Evolutionary conservation across 2,329 filamentous ascomycete species (phyloP), one percentile per base, ranked within the genome.

Genomic region (Calonectria multiphialidica): DNA sequence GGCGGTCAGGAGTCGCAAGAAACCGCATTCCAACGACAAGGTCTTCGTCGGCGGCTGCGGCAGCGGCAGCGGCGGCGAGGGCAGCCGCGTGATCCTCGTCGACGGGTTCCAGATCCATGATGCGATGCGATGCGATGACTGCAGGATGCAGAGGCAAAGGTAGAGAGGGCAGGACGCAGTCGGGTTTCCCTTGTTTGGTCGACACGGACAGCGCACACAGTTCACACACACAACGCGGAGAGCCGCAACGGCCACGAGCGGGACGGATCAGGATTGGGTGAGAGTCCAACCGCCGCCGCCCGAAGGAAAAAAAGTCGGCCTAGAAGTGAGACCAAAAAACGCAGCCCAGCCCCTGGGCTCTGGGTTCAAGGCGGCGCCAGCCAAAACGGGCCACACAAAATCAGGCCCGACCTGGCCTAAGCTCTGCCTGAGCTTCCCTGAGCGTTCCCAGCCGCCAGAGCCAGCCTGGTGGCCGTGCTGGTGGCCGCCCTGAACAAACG

Each of bases 21-120:
- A 80, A 71, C 65, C 68, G 35, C 47, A 71, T 63, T 23, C 70
- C 53, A 23, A 68, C 53, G 5, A 40, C 66, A 44, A 76, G 73
- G 33, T 78, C 76, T 21, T 77, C 72, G 23, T 74, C 71, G 55
- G 77, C 73, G 59, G 77, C 73, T 55, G 76, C 74, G 15, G 76
- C 72, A 33, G 70, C 75, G 37, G 76, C 77, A 61, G 72, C 77
- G 62, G 76, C 78, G 71, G 75, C 75, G 49, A 79, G 61, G 45
- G 74, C 78, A 33, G 76, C 78, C n/a, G 76, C 78, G 40, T 75
- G 75, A 73, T 79, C 77, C 71, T 79, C 77, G 74, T 79, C 77
- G 55, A 79, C 76, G 30, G 75, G 70, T 73, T 71, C 66, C 59
- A 79, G 75, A 74, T 79, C 77, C 77, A 79, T 79, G 70, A 25